phyloP scores from a whole-genome alignment of 306 rosid species.

The Inga oerstediana region DNA sequence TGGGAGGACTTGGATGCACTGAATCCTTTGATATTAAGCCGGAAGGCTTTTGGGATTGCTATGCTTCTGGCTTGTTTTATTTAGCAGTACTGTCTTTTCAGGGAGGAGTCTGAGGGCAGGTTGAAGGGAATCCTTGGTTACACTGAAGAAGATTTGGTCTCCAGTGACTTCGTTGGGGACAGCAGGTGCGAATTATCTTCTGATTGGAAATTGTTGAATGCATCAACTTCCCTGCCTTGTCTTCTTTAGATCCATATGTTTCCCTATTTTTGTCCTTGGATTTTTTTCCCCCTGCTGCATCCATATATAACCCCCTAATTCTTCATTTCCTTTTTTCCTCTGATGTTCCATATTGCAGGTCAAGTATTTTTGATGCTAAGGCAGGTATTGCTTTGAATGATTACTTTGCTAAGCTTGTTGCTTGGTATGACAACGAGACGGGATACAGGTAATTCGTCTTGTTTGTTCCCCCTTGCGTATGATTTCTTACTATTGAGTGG shows the following conservation, averaged over 20 bases:
- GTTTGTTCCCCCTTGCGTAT: neutral
- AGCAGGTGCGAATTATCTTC: slow-evolving; percentile 47
- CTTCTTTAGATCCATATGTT: neutral
- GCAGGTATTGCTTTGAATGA: slow-evolving; percentile 78
- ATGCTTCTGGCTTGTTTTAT: neutral
- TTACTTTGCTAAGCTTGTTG: slow-evolving; percentile 48
- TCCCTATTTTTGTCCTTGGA: neutral
- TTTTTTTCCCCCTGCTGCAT: neutral
- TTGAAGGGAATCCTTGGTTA: slow-evolving; percentile 82
- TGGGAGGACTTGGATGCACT: neutral
- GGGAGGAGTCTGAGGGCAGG: slow-evolving; percentile 81
- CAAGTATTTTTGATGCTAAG: slow-evolving; percentile 77
- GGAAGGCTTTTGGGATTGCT: neutral
- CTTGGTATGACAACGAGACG: slow-evolving; percentile 86
- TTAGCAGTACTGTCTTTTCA: slow-evolving; percentile 24
- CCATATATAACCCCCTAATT: neutral
- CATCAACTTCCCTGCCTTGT: neutral
- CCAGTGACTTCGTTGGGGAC: slow-evolving; percentile 74
- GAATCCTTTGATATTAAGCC: neutral
- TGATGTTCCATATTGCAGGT: slow-evolving; percentile 43
- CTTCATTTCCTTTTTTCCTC: neutral
- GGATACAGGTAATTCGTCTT: slow-evolving; percentile 67
- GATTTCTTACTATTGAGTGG: neutral
- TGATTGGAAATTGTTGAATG: neutral
- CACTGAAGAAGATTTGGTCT: slow-evolving; percentile 76